These are phyloP conservation scores for Bassia scoparia DNA, from an alignment of 148 eudicot species.

Conservation along the genomic window DNA sequence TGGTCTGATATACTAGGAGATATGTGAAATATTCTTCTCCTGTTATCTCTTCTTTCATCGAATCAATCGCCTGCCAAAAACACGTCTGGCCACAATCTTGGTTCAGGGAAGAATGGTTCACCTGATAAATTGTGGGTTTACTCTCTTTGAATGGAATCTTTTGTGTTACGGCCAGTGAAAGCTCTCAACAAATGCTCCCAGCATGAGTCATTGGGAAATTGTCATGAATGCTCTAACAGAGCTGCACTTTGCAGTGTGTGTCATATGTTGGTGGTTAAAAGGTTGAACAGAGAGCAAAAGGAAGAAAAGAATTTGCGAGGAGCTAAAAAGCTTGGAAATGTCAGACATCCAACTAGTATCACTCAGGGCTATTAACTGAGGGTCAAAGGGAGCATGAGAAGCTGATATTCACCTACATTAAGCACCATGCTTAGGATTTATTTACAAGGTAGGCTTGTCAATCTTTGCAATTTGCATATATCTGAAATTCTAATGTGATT, in stretches of 20 bases:
- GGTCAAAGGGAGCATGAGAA: constrained; percentile 72
- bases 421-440: constrained; percentile 66
- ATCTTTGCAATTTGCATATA: background rate
- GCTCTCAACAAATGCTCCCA: constrained; percentile 57
- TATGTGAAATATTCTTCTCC: constrained; percentile 33
- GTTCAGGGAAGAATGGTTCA: constrained; percentile 38
- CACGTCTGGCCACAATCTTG: constrained; percentile 28
- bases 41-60: constrained; percentile 20
- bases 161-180: constrained; percentile 55
- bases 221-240: constrained; percentile 63
- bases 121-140: constrained; percentile 66
- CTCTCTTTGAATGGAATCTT: constrained; percentile 51
- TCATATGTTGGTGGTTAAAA: constrained; percentile 49
- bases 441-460: constrained; percentile 45
- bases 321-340: constrained; percentile 62
- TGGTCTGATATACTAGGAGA: constrained; percentile 17
- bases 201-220: constrained; percentile 67
- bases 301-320: constrained; percentile 64
- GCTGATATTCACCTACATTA: constrained; percentile 46
- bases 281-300: constrained; percentile 60
- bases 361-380: constrained; percentile 72
- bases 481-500: background rate
- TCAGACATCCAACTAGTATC: constrained; percentile 60
- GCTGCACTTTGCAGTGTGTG: constrained; percentile 51
- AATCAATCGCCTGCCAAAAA: constrained; percentile 35